Evolutionary conservation across 1,284 basidiomycete species (phyloP), one percentile per base, ranked within the genome.

Genomic region (Baeospora myosura): DNA sequence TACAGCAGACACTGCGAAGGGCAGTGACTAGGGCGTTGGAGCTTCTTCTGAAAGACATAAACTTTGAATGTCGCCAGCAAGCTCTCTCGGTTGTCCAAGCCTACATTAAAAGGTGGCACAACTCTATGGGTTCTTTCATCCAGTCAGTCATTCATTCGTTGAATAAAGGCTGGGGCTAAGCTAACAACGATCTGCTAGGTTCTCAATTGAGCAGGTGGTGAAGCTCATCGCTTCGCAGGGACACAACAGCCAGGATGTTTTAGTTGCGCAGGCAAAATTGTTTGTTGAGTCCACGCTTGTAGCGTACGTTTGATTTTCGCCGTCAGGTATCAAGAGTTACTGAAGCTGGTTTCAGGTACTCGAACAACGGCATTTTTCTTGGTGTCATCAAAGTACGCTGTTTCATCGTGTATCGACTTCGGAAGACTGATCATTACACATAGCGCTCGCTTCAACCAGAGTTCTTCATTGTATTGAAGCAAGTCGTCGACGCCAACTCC

Each of bases 21-120:
- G 76, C 78, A 0, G 64, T 80, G 6, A 56, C 66, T 22, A 66
- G 68, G n/a, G 60, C 68, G 2, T 58, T 79, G 41, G 75, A 75
- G 22, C 53, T 80, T 4, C 52, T 81, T 29, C 56, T 69, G 5
- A 56, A 66, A 29, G 72, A 74, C 38, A 59, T 78, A 42, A 78
- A 74, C 52, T 76, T 80, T 43, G 83, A 87, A 51, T 53, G 81
- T 20, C 72, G 78, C 3, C 80, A 82, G 45, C 59, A 84, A 2
- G 68, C 74, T 12, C 55, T 87, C 35, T 74, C 78, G 1, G 66
- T 71, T 7, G 66, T 71, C 18, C 78, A 79, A 47, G 72, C 74
- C 4, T 81, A 78, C 50, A 70, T 83, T 46, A 79, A 74, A 49
- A 63, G 69, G 42, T 82, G 75, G 64, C 68, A 73, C 20, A 58